phyloP scores from a whole-genome alignment of 768 basidiomycete genomes.

The Lentinula guzmanii region DNA sequence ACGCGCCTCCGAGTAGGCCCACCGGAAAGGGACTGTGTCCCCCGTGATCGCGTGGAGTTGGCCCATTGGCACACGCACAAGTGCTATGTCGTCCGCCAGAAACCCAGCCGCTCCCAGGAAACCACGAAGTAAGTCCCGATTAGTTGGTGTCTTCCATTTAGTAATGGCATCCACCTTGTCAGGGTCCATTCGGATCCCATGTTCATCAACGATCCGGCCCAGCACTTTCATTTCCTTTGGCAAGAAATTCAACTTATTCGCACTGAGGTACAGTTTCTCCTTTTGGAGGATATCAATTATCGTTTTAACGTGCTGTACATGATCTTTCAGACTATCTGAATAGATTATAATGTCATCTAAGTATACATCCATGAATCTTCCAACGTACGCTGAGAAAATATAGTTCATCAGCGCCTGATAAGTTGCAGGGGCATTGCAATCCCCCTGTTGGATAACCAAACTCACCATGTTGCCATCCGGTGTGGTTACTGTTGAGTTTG shows the following conservation, averaged over 20 bases:
- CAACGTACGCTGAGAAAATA: constrained; percentile 18
- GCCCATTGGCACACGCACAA: constrained; percentile 20
- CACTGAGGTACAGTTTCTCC: constrained; percentile 24
- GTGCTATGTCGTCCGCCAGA: constrained; percentile 16
- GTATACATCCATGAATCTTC: constrained; percentile 26
- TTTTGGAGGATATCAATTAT: constrained; percentile 21
- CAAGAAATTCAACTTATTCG: constrained; percentile 22
- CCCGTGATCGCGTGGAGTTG: constrained; percentile 10
- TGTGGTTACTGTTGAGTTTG: constrained; percentile 16
- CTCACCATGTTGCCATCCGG: constrained; percentile 24
- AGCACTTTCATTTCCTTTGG: constrained; percentile 18
- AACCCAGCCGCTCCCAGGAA: constrained; percentile 28
- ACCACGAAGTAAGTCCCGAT: constrained; percentile 18
- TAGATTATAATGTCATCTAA: constrained; percentile 32
- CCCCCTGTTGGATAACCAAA: constrained; percentile 22
- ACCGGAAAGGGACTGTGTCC: too few species aligned
- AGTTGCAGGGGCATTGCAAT: constrained; percentile 23
- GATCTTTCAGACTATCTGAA: constrained; percentile 22
- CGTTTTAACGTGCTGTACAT: constrained; percentile 15
- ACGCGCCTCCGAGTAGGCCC: too few species aligned
- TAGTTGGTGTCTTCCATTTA: constrained; percentile 19
- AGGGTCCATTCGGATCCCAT: constrained; percentile 24
- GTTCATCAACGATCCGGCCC: constrained; percentile 18
- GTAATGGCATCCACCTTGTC: constrained; percentile 23
- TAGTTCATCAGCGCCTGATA: constrained; percentile 31